Percentiles rank a stretch among this genome's conserved stretches.
These are phyloP conservation scores for Xylaria castorea DNA, from an alignment of 495 filamentous ascomycete genomes.

Conservation along the genomic window DNA sequence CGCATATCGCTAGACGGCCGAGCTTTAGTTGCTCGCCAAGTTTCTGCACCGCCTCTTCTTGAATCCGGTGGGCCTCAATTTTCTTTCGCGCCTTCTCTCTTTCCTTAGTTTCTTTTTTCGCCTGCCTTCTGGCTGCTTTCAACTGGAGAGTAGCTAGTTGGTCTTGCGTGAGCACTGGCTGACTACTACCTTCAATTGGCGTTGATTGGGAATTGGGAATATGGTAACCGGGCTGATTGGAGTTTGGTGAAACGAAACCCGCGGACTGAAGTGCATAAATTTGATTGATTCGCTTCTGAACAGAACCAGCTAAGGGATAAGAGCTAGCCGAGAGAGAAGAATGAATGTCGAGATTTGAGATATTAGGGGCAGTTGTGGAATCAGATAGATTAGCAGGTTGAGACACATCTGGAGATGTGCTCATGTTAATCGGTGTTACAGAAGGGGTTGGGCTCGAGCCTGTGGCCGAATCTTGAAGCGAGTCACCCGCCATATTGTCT, in stretches of 20 bases:
- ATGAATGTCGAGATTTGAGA: not conserved
- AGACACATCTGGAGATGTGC: not conserved
- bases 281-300: not conserved
- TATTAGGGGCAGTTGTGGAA: not conserved
- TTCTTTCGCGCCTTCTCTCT: not conserved
- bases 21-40: not conserved
- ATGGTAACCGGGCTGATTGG: not conserved
- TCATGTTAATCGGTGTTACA: not conserved
- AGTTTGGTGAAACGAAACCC: not conserved
- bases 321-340: not conserved
- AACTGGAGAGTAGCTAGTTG: not conserved
- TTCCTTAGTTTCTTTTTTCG: not conserved
- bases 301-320: not conserved
- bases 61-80: not conserved
- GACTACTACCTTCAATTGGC: not conserved
- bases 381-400: not conserved
- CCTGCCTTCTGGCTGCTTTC: not conserved
- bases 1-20: conserved; percentile 7
- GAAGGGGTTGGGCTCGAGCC: not conserved
- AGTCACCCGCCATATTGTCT: not conserved
- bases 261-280: not conserved
- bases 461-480: not conserved
- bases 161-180: too few species aligned
- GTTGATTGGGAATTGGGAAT: not conserved
- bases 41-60: not conserved